Conservation (phyloP, 2,329 filamentous ascomycete genomes). For the Metarhizium anisopliae region DNA sequence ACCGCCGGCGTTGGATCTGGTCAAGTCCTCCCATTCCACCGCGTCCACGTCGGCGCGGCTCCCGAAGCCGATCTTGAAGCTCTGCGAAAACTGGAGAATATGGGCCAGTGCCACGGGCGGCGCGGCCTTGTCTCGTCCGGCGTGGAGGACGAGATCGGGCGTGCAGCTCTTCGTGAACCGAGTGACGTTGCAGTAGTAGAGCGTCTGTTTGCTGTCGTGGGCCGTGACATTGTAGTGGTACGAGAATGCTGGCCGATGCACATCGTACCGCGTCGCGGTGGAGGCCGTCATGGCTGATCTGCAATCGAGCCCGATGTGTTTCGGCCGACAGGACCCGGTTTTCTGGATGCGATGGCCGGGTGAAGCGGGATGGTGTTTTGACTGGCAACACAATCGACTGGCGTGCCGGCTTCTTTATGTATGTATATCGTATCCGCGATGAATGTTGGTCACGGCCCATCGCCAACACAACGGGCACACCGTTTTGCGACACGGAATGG, state of each 20-base stretch:
- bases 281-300: not conserved
- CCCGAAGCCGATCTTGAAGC: slow-evolving; percentile 1
- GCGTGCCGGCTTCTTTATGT: no score
- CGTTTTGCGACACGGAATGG: no score
- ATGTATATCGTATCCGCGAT: no score
- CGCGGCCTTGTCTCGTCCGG: not conserved
- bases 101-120: not conserved
- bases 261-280: not conserved
- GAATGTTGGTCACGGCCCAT: no score
- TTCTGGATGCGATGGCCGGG: no score
- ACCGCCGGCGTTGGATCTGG: not conserved
- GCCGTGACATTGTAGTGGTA: not conserved
- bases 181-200: not conserved
- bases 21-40: slow-evolving; percentile 1
- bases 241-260: not conserved
- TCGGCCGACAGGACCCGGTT: no score
- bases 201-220: not conserved
- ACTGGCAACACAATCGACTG: no score
- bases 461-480: no score
- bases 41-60: slow-evolving; percentile 1
- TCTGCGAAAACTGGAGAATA: slow-evolving; percentile 1
- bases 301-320: no score
- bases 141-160: not conserved
- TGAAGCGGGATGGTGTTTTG: no score
- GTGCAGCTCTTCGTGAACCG: not conserved